A percentile compares a stretch with the other conserved stretches of the same genome.
Evolutionary conservation across 2,329 filamentous ascomycete species (phyloP).

Genomic region (Cladophialophora carrionii): DNA sequence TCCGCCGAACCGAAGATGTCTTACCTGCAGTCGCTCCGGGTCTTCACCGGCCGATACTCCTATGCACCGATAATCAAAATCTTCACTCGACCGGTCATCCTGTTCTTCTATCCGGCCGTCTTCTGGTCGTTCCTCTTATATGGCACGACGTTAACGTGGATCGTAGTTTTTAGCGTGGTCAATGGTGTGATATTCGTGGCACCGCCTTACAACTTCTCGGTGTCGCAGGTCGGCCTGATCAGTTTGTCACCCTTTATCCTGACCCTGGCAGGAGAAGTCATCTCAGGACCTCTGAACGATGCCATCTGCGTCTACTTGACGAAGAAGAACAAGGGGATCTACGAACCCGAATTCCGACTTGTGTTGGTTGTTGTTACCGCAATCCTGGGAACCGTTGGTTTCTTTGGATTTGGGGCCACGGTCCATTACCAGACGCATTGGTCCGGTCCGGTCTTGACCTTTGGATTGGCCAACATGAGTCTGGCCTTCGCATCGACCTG

Average conservation of each 20-base stretch:
- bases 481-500: constrained; percentile 54
- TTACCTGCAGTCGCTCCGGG: constrained; percentile 28
- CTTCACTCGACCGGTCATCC: constrained; percentile 37
- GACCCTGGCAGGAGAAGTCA: constrained; percentile 76
- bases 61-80: constrained; percentile 32
- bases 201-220: constrained; percentile 57
- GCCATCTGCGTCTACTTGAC: constrained; percentile 70
- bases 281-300: constrained; percentile 73
- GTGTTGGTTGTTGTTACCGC: constrained; percentile 77
- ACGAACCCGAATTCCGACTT: constrained; percentile 89
- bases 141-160: constrained; percentile 30
- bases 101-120: constrained; percentile 43
- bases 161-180: constrained; percentile 30
- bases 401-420: constrained; percentile 55
- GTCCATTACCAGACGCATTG: constrained; percentile 46
- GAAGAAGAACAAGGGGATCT: constrained; percentile 73
- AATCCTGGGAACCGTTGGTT: constrained; percentile 50
- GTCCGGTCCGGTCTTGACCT: constrained; percentile 54
- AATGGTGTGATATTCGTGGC: constrained; percentile 30
- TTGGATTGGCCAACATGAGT: constrained; percentile 55
- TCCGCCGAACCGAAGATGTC: constrained; percentile 26
- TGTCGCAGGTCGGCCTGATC: constrained; percentile 79
- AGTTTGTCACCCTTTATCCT: constrained; percentile 85
- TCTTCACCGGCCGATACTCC: constrained; percentile 34
- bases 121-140: constrained; percentile 28